A percentile compares a stretch with the other conserved stretches of the same genome.
Conservation (phyloP, 83 land plant genomes). For the Larix sibirica region DNA sequence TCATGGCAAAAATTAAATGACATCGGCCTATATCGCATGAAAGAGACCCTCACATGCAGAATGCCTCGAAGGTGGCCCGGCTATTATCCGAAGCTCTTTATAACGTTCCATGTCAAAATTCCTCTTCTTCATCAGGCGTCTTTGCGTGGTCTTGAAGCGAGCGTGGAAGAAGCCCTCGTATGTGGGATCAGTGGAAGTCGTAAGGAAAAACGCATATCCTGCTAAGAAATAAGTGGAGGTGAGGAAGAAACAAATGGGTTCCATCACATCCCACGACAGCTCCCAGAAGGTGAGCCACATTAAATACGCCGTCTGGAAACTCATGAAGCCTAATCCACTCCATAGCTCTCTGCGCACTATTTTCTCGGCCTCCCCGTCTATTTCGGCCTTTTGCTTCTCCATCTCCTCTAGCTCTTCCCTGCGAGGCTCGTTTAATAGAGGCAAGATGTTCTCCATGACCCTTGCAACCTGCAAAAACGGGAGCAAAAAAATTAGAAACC, state of each 20-base stretch:
- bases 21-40: too few relatives aligned
- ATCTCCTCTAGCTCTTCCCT: constrained; percentile 40
- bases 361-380: constrained; percentile 47
- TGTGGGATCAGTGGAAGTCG: constrained; percentile 65
- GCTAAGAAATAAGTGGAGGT: constrained; percentile 50
- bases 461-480: constrained; percentile 12
- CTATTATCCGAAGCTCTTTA: too few relatives aligned
- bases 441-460: background rate
- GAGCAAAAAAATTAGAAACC: background rate
- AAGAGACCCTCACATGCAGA: too few relatives aligned
- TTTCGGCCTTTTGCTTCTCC: constrained; percentile 48
- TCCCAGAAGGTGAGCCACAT: constrained; percentile 91
- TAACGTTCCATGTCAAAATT: too few relatives aligned
- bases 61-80: too few relatives aligned
- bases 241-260: constrained; percentile 80
- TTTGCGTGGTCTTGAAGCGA: constrained; percentile 47
- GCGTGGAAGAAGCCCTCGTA: constrained; percentile 58
- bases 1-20: too few relatives aligned
- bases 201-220: constrained; percentile 61
- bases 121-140: background rate
- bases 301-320: constrained; percentile 44
- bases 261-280: constrained; percentile 85
- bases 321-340: constrained; percentile 43
- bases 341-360: constrained; percentile 48
- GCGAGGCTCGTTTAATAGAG: background rate